Evolutionary conservation across 257 asterid genomes (phyloP).

Genomic region (Orobanche coerulescens): DNA sequence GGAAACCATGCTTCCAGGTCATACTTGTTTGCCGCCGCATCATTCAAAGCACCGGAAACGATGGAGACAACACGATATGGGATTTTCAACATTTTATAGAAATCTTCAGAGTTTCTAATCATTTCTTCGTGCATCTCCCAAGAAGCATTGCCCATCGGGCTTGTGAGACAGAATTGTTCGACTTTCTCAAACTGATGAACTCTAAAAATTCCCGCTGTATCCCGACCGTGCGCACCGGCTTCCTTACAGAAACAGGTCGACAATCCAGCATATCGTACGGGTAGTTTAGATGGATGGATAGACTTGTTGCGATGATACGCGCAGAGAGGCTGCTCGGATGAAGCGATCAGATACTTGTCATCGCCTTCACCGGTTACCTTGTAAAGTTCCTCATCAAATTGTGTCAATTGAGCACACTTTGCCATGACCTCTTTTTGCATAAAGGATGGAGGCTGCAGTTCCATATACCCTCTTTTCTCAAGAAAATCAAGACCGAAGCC

Average conservation of each 20-base stretch:
- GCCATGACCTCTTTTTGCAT: too few relatives aligned
- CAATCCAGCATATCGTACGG: conserved; percentile 74
- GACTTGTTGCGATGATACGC: conserved; percentile 85
- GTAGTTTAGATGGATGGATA: conserved; percentile 79
- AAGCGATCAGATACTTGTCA: conserved; percentile 87
- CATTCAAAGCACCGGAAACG: conserved; percentile 88
- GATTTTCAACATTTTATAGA: conserved; percentile 64
- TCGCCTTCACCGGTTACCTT: conserved; percentile 97
- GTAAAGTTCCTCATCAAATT: too few relatives aligned
- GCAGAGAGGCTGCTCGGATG: conserved; percentile 89
- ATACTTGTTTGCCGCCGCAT: conserved; percentile 92
- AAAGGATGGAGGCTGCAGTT: too few relatives aligned
- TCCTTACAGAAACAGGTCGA: conserved; percentile 89
- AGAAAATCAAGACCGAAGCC: too few relatives aligned
- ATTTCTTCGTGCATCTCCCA: conserved; percentile 96
- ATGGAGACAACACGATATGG: conserved; percentile 72
- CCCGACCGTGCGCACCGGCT: conserved; percentile 96
- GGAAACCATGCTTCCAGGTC: conserved; percentile 97
- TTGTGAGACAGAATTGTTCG: conserved; percentile 81
- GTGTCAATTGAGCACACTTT: too few relatives aligned
- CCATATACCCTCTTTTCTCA: too few relatives aligned
- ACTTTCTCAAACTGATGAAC: conserved; percentile 90
- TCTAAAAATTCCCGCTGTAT: conserved; percentile 84
- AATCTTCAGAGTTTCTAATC: conserved; percentile 87
- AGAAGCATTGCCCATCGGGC: conserved; percentile 69